A percentile compares a stretch with the other conserved stretches of the same genome.
These are phyloP conservation scores for Apophysomyces sp. DNA, from an alignment of 371 early-diverging fungal species.

Conservation along the genomic window DNA sequence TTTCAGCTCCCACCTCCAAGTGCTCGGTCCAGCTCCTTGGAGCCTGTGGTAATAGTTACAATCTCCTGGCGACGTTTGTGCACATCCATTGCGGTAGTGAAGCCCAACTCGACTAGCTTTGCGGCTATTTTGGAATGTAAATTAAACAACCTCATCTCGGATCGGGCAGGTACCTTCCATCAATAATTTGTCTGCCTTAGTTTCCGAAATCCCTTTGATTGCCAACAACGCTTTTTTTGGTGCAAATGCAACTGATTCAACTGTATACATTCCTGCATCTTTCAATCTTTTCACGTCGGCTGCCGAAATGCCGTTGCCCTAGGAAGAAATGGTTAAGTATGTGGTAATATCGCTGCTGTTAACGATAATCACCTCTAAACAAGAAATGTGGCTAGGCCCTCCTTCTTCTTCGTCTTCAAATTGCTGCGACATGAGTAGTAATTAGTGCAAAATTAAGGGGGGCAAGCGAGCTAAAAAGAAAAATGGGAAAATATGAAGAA, in stretches of 20 bases:
- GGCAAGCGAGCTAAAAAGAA: neutral
- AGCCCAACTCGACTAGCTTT: constrained; percentile 96
- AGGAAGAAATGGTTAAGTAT: neutral
- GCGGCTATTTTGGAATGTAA: constrained; percentile 62
- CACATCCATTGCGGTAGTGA: constrained; percentile 96
- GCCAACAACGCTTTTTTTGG: constrained; percentile 90
- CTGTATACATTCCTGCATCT: constrained; percentile 95
- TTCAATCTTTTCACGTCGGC: constrained; percentile 86
- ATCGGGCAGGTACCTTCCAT: constrained; percentile 71
- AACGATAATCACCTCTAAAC: constrained; percentile 11
- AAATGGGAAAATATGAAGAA: neutral
- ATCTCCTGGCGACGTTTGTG: constrained; percentile 88
- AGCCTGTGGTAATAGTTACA: constrained; percentile 93
- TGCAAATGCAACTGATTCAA: constrained; percentile 96
- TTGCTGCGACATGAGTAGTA: constrained; percentile 9
- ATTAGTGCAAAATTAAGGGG: neutral
- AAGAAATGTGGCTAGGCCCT: constrained; percentile 7
- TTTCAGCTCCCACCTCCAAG: constrained; percentile 71
- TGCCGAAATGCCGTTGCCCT: constrained; percentile 84
- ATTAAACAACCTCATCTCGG: neutral
- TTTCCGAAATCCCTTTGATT: constrained; percentile 98
- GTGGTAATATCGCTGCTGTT: neutral
- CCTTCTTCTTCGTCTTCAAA: constrained; percentile 10
- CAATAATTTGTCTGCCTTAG: constrained; percentile 98
- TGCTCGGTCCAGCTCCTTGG: constrained; percentile 93